Evolutionary conservation across 495 filamentous ascomycete genomes (phyloP), one percentile per base, ranked within the genome.

Genomic region (Penicillium cataractarum): DNA sequence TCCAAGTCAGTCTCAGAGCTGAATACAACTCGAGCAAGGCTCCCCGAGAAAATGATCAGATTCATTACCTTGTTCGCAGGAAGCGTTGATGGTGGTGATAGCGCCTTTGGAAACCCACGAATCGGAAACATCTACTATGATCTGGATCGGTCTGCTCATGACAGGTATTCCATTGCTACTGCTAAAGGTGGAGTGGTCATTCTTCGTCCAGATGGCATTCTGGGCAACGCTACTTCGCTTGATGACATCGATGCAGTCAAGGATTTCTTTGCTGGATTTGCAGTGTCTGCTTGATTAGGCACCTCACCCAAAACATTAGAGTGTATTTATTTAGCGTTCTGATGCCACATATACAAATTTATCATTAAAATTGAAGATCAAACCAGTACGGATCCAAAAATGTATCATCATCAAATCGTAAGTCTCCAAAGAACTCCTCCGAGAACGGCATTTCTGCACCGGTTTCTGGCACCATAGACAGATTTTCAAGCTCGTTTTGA

Each of bases 101-200:
- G 31, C 12, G 12, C 31, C 13, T 33, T 35, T 12, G 51, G 31
- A 21, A 54, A 32, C 6, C 19, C 29, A 35, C 51, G 26, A 24
- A 9, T 54, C 37, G 51, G 51, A 35, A 35, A 37, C 19, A 54
- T 29, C 10, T 54, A 33, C 51, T 54, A 33, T 22, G 51, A 54
- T n/a, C 29, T 15, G 29, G n/a, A 27, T 4, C 17, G 29, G 2
- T 54, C 29, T 35, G 51, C 51, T 21, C 31, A 54, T 35, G 51
- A 54, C 15, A 54, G 31, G 1, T 54, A 32, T 33, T 27, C 15
- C 8, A 32, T 54, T 4, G 31, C 6, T 19, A 21, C 31, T 7
- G 31, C 29, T 5, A 35, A 21, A 10, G 51, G 51, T 9, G 51
- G 15, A 0, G 31, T 37, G 1, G 29, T 35, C 4, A n/a, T 35